These are phyloP conservation scores for Ogataea glucozyma DNA, from an alignment of 805 yeast species.

Conservation along the genomic window DNA sequence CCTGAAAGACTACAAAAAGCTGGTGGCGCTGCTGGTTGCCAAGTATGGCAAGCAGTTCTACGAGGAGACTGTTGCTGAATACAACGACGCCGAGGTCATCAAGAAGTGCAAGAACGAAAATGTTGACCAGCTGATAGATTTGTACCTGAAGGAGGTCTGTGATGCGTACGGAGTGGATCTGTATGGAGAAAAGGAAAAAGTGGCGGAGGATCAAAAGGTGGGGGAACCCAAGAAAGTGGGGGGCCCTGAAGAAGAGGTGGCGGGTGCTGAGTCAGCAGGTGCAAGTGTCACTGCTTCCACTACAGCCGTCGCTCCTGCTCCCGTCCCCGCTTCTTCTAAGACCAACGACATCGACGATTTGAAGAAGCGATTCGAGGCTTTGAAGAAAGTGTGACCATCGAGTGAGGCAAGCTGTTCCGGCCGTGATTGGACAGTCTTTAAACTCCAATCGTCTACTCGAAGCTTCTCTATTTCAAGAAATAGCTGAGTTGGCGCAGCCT, in stretches of 20 bases:
- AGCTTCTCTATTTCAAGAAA: no score
- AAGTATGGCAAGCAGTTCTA: slow-evolving; percentile 28
- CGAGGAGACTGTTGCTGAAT: slow-evolving; percentile 20
- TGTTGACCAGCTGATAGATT: slow-evolving; percentile 27
- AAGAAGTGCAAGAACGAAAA: slow-evolving; percentile 32
- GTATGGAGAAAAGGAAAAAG: slow-evolving; percentile 21
- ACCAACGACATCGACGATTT: slow-evolving; percentile 31
- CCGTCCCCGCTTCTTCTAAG: slow-evolving; percentile 2
- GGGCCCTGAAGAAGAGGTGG: slow-evolving; percentile 6
- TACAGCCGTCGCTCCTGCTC: no score
- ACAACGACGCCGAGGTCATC: slow-evolving; percentile 21
- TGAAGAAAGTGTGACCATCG: slow-evolving; percentile 50
- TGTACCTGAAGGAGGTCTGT: slow-evolving; percentile 32
- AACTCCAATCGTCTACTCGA: no score
- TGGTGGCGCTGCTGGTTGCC: slow-evolving; percentile 23
- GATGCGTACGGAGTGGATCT: slow-evolving; percentile 32
- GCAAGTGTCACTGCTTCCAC: no score
- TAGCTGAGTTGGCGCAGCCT: no score
- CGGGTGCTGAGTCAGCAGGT: neutral
- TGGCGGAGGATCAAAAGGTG: slow-evolving; percentile 9
- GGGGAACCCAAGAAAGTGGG: slow-evolving; percentile 8
- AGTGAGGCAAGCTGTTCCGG: no score
- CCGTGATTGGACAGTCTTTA: no score
- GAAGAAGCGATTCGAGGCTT: slow-evolving; percentile 34
- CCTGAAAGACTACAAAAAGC: slow-evolving; percentile 27